Conservation (phyloP, 164 flowering plant genomes). For the Vitis rotundifolia region DNA sequence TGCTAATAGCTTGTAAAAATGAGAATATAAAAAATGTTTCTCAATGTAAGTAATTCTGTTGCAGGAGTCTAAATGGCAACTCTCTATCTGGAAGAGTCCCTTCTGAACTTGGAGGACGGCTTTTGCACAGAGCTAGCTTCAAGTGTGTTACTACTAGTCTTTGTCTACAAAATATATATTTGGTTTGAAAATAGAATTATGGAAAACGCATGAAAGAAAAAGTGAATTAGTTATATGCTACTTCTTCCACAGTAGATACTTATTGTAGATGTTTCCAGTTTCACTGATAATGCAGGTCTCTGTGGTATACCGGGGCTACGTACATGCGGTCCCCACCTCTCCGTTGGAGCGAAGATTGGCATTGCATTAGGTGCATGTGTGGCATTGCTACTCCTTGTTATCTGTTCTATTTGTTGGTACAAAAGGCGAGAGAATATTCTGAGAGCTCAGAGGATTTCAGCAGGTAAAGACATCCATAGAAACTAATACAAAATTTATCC, state of each 20-base stretch:
- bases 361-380: constrained; percentile 53
- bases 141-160: constrained; percentile 52
- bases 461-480: constrained; percentile 46
- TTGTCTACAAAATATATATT: not conserved
- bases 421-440: constrained; percentile 92
- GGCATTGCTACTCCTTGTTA: constrained; percentile 45
- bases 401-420: constrained; percentile 73
- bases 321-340: constrained; percentile 82
- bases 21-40: not conserved
- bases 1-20: not conserved
- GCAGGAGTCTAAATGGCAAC: constrained; percentile 93
- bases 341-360: constrained; percentile 72
- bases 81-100: constrained; percentile 86
- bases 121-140: constrained; percentile 95
- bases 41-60: constrained; percentile 19
- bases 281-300: constrained; percentile 88
- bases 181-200: not conserved
- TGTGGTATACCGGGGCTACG: constrained; percentile 97
- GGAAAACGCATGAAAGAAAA: too few species aligned
- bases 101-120: constrained; percentile 80
- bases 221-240: not conserved
- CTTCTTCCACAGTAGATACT: constrained; percentile 2
- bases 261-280: constrained; percentile 47
- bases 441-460: constrained; percentile 78
- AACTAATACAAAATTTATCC: too few species aligned